Evolutionary conservation across 805 yeast genomes (phyloP), one percentile per base, ranked within the genome.

Genomic region (Metschnikowia aberdeeniae): DNA sequence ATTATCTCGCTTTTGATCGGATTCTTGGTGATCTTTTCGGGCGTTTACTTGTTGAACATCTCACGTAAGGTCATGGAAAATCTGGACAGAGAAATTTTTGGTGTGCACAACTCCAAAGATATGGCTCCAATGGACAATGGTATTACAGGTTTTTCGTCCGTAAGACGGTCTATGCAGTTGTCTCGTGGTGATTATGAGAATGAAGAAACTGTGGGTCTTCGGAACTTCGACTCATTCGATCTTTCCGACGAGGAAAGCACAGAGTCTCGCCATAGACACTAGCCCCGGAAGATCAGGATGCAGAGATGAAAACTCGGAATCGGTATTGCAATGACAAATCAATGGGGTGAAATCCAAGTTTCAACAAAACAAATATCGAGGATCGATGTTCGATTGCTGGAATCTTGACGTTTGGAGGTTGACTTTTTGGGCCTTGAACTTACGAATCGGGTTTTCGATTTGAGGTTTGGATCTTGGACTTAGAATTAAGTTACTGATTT

Each of bases 1-100:
- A 80, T 88, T 43, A 81, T 89, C 42, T 86, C 95, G 17, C 74
- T 89, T 47, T 75, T 89, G 46, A 82, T 89, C 58, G 96, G 97
- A 14, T 89, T 89, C 63, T 72, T 88, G 47, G 86, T 87, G 61
- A 89, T 89, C 47, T 89, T 89, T 67, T 77, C 86, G 44, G 97
- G 96, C 35, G 96, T 89, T 20, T 89, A 84, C 59, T 70, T 89
- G 47, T 75, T 89, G 57, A 89, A 89, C 65, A 78, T 89, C 36
- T 78, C 93, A 2, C 77, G 95, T 59, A 79, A 81, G 61, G 77
- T 72, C 49, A 78, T 77, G 44, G 79, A 78, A 36, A 76, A 72
- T 24, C 76, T 41, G 45, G 66, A 67, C 38, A 63, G 77, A 72
- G 68, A 84, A 76, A 59, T 86, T 76, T 47, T 73, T 72, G 65